Base-by-base conservation (phyloP, 2,329 filamentous ascomycete genomes). In the Aspergillus sclerotialis region DNA sequence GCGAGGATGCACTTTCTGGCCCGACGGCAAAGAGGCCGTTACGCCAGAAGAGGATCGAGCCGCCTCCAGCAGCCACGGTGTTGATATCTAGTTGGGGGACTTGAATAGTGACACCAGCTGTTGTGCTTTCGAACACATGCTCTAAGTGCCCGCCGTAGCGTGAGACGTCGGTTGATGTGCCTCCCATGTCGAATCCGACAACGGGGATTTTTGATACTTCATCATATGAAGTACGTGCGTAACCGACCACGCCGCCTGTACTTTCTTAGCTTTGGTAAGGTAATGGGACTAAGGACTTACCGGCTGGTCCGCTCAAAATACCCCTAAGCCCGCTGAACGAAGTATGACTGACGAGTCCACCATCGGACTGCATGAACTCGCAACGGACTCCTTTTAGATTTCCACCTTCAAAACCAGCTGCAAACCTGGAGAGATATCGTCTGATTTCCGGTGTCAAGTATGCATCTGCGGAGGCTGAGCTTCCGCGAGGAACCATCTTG, bases 281-380 rank as follows among this genome's bases (percentile, higher is more conserved):
- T n/a, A n/a, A n/a, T n/a, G n/a, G n/a, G n/a, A n/a, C n/a, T n/a
- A n/a, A n/a, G n/a, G n/a, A n/a, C n/a, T n/a, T n/a, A n/a, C 88
- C 89, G n/a, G 89, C 89, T 2, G 89, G 89, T 0, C 89, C 89
- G 1, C 86, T 93, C 2, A 95, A 58, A 39, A 95, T 93, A 2
- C 87, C 87, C 49, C 82, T 80, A 4, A 94, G 65, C 0, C 89
- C 89, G 0, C 84, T 89, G 53, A 95, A 94, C 49, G 67, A 49
- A 23, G 51, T 44, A 8, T 64, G 53, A 35, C 63, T 55, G 2
- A 77, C 73, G 3, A 80, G 58, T 2, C 75, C 76, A 17, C 85
- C 86, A 44, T 93, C 85, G 7, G 82, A 88, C 58, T 94, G 87
- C 88, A 94, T 94, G 48, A 95, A 94, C 55, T 94, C 88, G 63